These are phyloP conservation scores for Ophiostoma pallidulum DNA, from an alignment of 2,329 filamentous ascomycete genomes.

Conservation along the genomic window DNA sequence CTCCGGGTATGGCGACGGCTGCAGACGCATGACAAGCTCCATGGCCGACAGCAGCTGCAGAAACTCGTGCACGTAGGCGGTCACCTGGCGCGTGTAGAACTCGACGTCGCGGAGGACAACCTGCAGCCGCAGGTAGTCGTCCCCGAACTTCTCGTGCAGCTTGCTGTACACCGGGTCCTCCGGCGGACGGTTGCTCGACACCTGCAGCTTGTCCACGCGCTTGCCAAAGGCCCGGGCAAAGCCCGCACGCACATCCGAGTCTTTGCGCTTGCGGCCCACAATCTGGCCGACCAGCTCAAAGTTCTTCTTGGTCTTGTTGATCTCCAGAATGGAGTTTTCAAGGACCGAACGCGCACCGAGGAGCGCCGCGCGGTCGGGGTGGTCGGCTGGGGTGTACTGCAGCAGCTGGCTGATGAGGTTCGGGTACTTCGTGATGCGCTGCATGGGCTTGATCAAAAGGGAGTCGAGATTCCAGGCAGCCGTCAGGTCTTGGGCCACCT, in stretches of 20 bases:
- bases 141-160: conserved; percentile 76
- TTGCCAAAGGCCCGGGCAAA: conserved; percentile 85
- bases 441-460: conserved; percentile 92
- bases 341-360: conserved; percentile 40
- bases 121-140: conserved; percentile 86
- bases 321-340: conserved; percentile 66
- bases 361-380: conserved; percentile 69
- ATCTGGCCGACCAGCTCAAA: conserved; percentile 88
- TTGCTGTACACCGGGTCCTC: conserved; percentile 77
- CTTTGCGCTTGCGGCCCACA: conserved; percentile 74
- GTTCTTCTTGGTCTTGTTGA: conserved; percentile 93
- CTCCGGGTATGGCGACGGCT: conserved; percentile 67
- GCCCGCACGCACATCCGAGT: conserved; percentile 77
- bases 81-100: conserved; percentile 74
- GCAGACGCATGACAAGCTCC: conserved; percentile 66
- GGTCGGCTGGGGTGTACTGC: conserved; percentile 67
- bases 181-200: conserved; percentile 49
- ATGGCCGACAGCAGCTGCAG: conserved; percentile 72
- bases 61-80: conserved; percentile 72
- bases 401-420: conserved; percentile 73
- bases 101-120: conserved; percentile 92
- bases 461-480: conserved; percentile 92
- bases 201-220: conserved; percentile 72
- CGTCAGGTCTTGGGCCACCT: conserved; percentile 85
- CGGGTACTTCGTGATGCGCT: conserved; percentile 88